Evolutionary conservation across 129 eudicot species (phyloP).

Genomic region (Escallonia herrerae): DNA sequence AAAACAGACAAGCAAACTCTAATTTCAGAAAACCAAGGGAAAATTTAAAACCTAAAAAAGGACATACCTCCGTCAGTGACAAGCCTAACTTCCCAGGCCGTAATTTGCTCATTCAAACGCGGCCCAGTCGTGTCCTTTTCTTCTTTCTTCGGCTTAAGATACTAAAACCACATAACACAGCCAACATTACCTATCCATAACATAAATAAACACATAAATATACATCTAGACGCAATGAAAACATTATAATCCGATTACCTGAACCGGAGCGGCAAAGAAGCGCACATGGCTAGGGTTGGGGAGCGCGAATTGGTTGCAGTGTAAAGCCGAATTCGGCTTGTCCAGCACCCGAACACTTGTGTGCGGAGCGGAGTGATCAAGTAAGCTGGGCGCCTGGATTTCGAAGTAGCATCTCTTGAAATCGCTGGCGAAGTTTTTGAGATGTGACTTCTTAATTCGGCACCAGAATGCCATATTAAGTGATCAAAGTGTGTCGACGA

Average conservation of each 20-base stretch:
- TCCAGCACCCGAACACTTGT: conserved; percentile 7
- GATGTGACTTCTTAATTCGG: conserved; percentile 39
- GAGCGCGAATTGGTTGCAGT: conserved; percentile 17
- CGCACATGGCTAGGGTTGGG: conserved; percentile 27
- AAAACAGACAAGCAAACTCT: no score
- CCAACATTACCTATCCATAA: neutral
- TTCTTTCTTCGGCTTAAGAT: conserved; percentile 33
- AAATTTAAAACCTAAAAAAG: neutral
- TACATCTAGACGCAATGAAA: neutral
- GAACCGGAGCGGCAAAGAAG: conserved; percentile 51
- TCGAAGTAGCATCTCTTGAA: conserved; percentile 30
- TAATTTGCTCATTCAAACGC: conserved; percentile 53
- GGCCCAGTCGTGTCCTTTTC: conserved; percentile 39
- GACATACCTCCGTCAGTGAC: conserved; percentile 57
- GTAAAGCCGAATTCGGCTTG: conserved; percentile 8
- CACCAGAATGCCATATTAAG: conserved; percentile 36
- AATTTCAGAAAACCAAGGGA: no score
- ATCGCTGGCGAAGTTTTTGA: conserved; percentile 25
- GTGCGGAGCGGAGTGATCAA: conserved; percentile 8
- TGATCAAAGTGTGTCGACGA: neutral
- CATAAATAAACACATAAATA: neutral
- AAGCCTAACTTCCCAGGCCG: conserved; percentile 41
- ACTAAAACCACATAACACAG: conserved; percentile 10
- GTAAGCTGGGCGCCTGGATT: conserved; percentile 19
- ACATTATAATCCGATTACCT: conserved; percentile 30